phyloP scores from a whole-genome alignment of 1,284 basidiomycete species.

The Ganoderma multipileum region DNA sequence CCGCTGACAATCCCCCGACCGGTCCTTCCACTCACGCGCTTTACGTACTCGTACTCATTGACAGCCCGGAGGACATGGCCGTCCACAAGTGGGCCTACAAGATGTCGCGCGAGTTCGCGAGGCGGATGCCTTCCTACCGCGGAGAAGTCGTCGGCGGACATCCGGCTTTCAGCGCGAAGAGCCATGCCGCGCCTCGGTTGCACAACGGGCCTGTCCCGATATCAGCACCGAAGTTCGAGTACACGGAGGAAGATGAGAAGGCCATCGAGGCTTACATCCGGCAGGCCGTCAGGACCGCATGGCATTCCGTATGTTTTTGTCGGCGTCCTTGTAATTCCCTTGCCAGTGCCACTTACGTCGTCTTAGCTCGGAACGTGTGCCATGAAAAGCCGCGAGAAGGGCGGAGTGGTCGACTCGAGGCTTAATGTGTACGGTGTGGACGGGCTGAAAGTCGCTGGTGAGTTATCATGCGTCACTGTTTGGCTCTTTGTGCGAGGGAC shows the following conservation, averaged over 20 bases:
- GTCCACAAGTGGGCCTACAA: constrained; percentile 50
- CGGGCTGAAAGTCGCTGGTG: constrained; percentile 65
- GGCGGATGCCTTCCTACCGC: constrained; percentile 45
- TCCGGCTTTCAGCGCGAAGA: constrained; percentile 39
- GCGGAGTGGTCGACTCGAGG: constrained; percentile 75
- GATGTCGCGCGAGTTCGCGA: constrained; percentile 41
- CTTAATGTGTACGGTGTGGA: constrained; percentile 76
- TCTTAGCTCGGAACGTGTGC: constrained; percentile 45
- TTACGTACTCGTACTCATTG: constrained; percentile 4
- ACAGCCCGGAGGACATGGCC: constrained; percentile 41
- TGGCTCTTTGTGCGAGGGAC: background rate
- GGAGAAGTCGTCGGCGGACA: constrained; percentile 41
- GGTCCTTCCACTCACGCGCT: background rate
- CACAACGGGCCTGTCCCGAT: constrained; percentile 26
- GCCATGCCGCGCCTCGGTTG: constrained; percentile 19
- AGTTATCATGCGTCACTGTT: background rate
- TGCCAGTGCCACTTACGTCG: background rate
- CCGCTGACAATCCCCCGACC: background rate
- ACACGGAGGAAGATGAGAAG: constrained; percentile 65
- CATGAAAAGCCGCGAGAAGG: constrained; percentile 75
- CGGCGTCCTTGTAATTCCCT: background rate
- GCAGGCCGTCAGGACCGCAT: constrained; percentile 35
- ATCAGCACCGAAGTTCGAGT: constrained; percentile 53
- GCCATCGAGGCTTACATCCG: constrained; percentile 68
- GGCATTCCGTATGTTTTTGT: constrained; percentile 35